phyloP scores from a whole-genome alignment of 2,329 filamentous ascomycete genomes.

The Fusarium newnesense region DNA sequence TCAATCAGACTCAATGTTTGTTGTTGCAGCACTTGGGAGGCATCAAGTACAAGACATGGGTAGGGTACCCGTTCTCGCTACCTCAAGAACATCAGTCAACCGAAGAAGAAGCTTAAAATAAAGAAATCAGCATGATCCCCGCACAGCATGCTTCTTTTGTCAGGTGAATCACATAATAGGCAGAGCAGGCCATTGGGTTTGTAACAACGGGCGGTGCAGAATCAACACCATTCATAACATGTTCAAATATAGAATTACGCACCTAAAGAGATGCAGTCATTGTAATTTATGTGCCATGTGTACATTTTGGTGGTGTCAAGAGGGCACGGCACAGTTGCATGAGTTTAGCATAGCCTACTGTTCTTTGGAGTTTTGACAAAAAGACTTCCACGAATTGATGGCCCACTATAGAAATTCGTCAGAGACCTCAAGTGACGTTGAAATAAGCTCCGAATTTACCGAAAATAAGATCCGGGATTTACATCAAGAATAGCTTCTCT shows the following conservation, averaged over 20 bases:
- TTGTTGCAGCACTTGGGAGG: not conserved
- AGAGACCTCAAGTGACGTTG: conserved; percentile 23
- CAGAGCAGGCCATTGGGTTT: not conserved
- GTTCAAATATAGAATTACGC: not conserved
- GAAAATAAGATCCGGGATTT: not conserved
- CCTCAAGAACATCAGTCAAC: not conserved
- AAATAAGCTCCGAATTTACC: conserved; percentile 32
- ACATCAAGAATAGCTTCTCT: not conserved
- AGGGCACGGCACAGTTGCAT: not conserved
- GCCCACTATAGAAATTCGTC: not conserved
- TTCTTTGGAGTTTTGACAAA: not conserved
- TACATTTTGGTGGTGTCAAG: not conserved
- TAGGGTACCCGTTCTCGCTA: not conserved
- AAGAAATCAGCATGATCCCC: not conserved
- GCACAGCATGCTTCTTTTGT: conserved; percentile 36
- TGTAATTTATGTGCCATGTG: conserved; percentile 21
- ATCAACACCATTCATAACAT: not conserved
- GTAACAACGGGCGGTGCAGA: not conserved
- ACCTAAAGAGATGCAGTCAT: not conserved
- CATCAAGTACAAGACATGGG: not conserved
- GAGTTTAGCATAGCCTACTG: not conserved
- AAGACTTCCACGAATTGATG: not conserved
- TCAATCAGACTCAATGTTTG: not conserved
- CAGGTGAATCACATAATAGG: not conserved
- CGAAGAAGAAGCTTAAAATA: not conserved